phyloP scores from a whole-genome alignment of 345 rosid genomes.

The Cardiospermum halicacabum region DNA sequence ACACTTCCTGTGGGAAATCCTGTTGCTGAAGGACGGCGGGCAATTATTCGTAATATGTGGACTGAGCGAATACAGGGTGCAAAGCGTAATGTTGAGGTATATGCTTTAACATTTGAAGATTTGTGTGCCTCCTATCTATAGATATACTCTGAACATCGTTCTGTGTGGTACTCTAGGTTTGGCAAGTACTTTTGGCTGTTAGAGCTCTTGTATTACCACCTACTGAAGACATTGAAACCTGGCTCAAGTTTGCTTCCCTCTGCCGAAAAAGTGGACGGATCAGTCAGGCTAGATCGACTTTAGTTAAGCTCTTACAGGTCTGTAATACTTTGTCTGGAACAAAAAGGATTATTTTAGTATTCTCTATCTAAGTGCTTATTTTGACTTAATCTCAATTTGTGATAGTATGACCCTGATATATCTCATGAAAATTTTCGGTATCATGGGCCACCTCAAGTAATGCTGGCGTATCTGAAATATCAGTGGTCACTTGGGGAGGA shows the following conservation, averaged over 20 bases:
- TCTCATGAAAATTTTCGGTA: conserved; percentile 61
- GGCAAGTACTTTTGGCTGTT: conserved; percentile 89
- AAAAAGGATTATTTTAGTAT: conserved; percentile 9
- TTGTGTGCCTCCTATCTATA: background rate
- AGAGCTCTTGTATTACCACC: conserved; percentile 96
- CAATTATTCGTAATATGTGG: conserved; percentile 97
- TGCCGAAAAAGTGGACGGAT: conserved; percentile 87
- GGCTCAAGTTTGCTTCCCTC: conserved; percentile 95
- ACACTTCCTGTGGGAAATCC: conserved; percentile 74
- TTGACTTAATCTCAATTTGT: conserved; percentile 15
- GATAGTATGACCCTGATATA: conserved; percentile 88
- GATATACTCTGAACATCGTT: background rate
- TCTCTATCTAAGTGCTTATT: conserved; percentile 14
- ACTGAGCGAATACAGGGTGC: conserved; percentile 92
- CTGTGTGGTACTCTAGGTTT: conserved; percentile 50
- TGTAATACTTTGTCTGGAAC: conserved; percentile 5
- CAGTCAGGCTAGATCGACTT: conserved; percentile 94
- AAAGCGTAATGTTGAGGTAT: conserved; percentile 95
- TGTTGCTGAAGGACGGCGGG: conserved; percentile 80
- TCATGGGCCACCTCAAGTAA: conserved; percentile 96
- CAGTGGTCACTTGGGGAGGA: conserved; percentile 99
- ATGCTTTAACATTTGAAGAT: background rate
- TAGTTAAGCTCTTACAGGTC: conserved; percentile 89
- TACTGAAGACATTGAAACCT: conserved; percentile 80
- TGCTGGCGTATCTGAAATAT: conserved; percentile 84